Conservation (phyloP, 805 yeast species). For the Lipomyces chichibuensis region DNA sequence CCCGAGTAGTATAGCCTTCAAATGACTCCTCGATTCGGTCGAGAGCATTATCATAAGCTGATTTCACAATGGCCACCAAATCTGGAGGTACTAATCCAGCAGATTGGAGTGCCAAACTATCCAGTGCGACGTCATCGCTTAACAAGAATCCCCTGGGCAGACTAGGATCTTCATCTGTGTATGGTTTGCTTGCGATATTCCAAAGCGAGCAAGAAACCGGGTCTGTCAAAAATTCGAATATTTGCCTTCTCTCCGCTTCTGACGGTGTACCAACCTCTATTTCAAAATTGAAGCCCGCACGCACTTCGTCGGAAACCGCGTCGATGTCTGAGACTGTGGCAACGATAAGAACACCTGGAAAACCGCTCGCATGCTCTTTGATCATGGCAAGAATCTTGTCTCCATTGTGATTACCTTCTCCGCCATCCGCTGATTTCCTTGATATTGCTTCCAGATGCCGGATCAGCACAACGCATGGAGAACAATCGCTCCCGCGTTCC, state of each 20-base stretch:
- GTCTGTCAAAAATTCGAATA: constrained; percentile 57
- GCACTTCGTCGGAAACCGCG: constrained; percentile 62
- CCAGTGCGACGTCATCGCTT: constrained; percentile 57
- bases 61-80: constrained; percentile 66
- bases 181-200: background rate
- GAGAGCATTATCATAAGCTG: constrained; percentile 62
- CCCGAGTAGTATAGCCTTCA: constrained; percentile 38
- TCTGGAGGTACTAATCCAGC: constrained; percentile 93
- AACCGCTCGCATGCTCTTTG: constrained; percentile 54
- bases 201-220: constrained; percentile 1
- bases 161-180: background rate
- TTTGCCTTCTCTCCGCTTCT: constrained; percentile 69
- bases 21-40: constrained; percentile 50
- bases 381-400: constrained; percentile 59
- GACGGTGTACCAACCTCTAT: constrained; percentile 74
- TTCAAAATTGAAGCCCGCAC: constrained; percentile 76
- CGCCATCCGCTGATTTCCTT: constrained; percentile 63
- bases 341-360: constrained; percentile 54
- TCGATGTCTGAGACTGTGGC: constrained; percentile 74
- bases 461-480: constrained; percentile 57
- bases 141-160: constrained; percentile 39
- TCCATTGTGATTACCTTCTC: constrained; percentile 44
- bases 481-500: constrained; percentile 60
- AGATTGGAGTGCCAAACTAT: constrained; percentile 73
- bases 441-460: constrained; percentile 79